Evolutionary conservation across 2,329 filamentous ascomycete genomes (phyloP).

Genomic region (Septoria linicola): DNA sequence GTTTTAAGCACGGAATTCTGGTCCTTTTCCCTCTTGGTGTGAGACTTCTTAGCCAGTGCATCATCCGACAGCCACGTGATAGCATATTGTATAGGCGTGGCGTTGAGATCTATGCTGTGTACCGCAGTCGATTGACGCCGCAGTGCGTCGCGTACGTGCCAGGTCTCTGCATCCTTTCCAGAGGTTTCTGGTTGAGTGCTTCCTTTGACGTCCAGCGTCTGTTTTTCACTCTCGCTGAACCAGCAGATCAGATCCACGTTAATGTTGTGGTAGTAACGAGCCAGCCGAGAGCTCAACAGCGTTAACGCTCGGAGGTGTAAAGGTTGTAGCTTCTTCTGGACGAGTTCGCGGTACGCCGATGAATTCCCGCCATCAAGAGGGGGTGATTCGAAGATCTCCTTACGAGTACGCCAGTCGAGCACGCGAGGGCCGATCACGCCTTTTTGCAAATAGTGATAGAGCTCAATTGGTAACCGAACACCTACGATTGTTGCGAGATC

Average conservation of each 20-base stretch:
- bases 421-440: constrained; percentile 78
- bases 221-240: constrained; percentile 71
- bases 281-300: constrained; percentile 73
- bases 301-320: constrained; percentile 74
- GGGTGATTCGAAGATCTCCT: constrained; percentile 74
- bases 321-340: constrained; percentile 70
- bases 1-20: constrained; percentile 58
- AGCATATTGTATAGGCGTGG: constrained; percentile 48
- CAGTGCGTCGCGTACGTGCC: constrained; percentile 63
- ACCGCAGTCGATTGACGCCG: constrained; percentile 21
- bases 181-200: constrained; percentile 15
- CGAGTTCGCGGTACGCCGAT: constrained; percentile 75
- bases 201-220: constrained; percentile 39
- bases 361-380: constrained; percentile 81
- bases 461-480: constrained; percentile 1
- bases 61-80: constrained; percentile 64
- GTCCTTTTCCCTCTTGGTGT: constrained; percentile 47
- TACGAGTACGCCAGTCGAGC: constrained; percentile 77
- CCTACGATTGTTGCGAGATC: constrained; percentile 85
- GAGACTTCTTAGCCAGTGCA: constrained; percentile 68
- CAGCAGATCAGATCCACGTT: constrained; percentile 76
- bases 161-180: constrained; percentile 52
- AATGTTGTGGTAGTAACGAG: constrained; percentile 80
- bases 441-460: constrained; percentile 66
- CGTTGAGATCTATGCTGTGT: constrained; percentile 23